Conservation (phyloP, 306 rosid species). For the Citrullus mucosospermus region DNA sequence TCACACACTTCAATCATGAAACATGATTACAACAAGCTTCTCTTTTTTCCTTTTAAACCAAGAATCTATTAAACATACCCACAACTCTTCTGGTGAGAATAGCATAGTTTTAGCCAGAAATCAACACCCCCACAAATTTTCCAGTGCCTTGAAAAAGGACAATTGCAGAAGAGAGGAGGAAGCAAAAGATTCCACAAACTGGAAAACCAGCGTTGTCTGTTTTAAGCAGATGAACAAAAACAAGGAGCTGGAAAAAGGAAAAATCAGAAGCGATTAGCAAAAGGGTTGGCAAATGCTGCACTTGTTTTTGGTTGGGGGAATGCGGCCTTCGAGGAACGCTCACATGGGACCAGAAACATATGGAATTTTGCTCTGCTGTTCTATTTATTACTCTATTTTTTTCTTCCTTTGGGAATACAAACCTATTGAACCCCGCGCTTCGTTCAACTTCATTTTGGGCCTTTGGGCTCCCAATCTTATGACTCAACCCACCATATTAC, state of each 20-base stretch:
- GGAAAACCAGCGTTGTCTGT: constrained; percentile 8
- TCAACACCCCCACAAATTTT: background rate
- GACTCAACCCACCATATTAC: too few species aligned
- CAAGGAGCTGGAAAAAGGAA: constrained; percentile 21
- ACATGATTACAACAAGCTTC: constrained; percentile 25
- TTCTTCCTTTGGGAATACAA: background rate
- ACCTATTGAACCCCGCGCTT: background rate
- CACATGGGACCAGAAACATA: constrained; percentile 65
- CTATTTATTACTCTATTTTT: background rate
- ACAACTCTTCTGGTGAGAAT: constrained; percentile 6
- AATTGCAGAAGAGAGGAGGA: background rate
- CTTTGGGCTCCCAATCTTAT: background rate
- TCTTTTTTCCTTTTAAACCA: constrained; percentile 13
- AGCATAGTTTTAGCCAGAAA: background rate
- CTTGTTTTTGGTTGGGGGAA: constrained; percentile 36
- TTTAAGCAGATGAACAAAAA: constrained; percentile 17
- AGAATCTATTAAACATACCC: background rate
- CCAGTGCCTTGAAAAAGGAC: background rate
- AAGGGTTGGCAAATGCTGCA: constrained; percentile 19
- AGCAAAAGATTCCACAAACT: background rate
- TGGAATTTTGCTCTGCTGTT: constrained; percentile 29
- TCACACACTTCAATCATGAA: constrained; percentile 37
- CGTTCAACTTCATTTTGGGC: background rate
- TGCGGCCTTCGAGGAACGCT: constrained; percentile 40
- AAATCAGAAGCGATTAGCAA: background rate